A percentile compares a stretch with the other conserved stretches of the same genome.
Conservation (phyloP, 768 basidiomycete genomes). For the Multifurca ochricompacta region DNA sequence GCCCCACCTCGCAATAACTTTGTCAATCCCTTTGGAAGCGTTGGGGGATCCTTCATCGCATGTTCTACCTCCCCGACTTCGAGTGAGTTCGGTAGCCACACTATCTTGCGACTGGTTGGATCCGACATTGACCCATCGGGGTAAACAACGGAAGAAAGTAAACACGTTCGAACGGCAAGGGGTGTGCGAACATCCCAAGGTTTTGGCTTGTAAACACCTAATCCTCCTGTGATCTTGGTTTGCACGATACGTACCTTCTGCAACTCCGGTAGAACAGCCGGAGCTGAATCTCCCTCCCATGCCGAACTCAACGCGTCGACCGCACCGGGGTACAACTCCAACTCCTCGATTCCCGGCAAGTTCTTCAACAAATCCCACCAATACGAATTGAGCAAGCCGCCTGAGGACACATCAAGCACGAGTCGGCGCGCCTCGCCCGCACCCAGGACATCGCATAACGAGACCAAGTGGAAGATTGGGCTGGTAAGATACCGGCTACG, state of each 20-base stretch:
- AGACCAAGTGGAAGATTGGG: constrained; percentile 3
- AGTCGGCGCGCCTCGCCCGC: neutral
- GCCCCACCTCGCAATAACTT: neutral
- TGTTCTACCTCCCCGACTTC: no score
- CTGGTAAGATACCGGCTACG: neutral
- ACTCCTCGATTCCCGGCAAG: constrained; percentile 2
- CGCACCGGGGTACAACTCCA: neutral
- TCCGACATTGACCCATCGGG: neutral
- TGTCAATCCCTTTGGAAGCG: neutral
- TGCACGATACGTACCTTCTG: neutral
- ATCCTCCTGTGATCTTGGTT: no score
- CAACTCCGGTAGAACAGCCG: neutral
- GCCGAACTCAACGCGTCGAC: neutral
- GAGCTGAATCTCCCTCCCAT: constrained; percentile 1
- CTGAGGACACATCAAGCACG: neutral
- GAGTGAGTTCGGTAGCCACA: neutral
- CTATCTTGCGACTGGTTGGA: neutral
- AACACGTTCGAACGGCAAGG: neutral
- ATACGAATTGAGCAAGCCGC: neutral
- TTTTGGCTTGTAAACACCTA: no score
- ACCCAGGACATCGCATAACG: neutral
- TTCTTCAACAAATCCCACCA: constrained; percentile 6
- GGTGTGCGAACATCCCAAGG: no score
- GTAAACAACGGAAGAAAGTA: constrained; percentile 5
- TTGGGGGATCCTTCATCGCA: no score